These are phyloP conservation scores for Penicillium sp. DNA, from an alignment of 2,329 filamentous ascomycete species.

Conservation along the genomic window DNA sequence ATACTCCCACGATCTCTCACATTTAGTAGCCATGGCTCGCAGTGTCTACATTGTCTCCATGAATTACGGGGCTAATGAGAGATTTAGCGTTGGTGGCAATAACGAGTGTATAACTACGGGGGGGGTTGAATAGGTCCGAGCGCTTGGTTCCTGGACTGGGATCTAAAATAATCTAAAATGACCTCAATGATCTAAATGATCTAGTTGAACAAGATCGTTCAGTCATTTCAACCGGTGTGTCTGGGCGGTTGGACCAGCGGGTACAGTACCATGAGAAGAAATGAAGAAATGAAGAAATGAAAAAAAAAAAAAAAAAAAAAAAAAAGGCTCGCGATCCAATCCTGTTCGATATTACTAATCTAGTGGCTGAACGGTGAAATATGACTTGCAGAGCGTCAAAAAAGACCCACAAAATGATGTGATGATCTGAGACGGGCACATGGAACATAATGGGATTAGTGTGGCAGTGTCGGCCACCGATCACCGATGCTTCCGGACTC, in stretches of 20 bases:
- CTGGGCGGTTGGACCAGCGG: background rate
- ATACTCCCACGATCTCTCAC: background rate
- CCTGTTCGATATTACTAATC: background rate
- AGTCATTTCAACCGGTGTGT: background rate
- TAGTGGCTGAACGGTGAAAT: background rate
- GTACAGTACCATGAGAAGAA: too few relatives aligned
- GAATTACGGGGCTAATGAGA: too few relatives aligned
- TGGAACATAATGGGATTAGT: background rate
- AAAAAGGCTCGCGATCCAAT: background rate
- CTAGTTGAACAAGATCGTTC: too few relatives aligned
- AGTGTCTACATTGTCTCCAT: background rate
- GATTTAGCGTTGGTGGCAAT: too few relatives aligned
- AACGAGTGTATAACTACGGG: too few relatives aligned
- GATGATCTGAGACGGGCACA: background rate
- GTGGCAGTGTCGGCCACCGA: background rate
- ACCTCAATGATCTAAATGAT: background rate
- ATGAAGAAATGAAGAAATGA: background rate
- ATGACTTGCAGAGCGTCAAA: background rate
- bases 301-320: background rate
- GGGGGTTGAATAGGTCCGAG: background rate
- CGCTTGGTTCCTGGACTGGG: background rate
- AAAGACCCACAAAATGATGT: background rate
- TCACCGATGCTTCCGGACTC: conserved; percentile 1
- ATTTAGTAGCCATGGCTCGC: background rate
- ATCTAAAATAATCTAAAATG: background rate